A percentile compares a stretch with the other conserved stretches of the same genome.
phyloP scores from a whole-genome alignment of 2,329 filamentous ascomycete genomes.

The Hypoxylon sp. region DNA sequence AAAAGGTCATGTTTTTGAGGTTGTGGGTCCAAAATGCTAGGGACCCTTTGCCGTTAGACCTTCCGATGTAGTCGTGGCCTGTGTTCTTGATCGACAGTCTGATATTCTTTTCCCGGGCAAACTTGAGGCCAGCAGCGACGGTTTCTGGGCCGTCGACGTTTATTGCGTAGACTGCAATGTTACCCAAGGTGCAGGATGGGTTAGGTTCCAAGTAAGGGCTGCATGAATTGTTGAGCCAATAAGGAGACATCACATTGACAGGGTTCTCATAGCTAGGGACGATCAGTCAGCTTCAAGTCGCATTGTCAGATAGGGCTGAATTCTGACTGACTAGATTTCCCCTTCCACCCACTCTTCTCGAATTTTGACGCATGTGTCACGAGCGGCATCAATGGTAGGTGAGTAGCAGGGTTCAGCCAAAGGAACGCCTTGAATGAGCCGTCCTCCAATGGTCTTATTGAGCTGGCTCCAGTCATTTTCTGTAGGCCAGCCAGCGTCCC shows the following conservation, averaged over 20 bases:
- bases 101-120: slow-evolving; percentile 37
- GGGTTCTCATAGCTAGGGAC: slow-evolving; percentile 20
- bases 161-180: slow-evolving; percentile 31
- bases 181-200: slow-evolving; percentile 27
- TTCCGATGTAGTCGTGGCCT: slow-evolving; percentile 52
- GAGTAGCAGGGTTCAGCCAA: slow-evolving; percentile 3
- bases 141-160: slow-evolving; percentile 16
- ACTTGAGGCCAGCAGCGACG: slow-evolving; percentile 28
- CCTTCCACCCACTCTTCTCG: slow-evolving; percentile 39
- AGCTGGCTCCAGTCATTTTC: slow-evolving; percentile 5
- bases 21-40: slow-evolving; percentile 53
- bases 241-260: slow-evolving; percentile 39
- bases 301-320: slow-evolving; percentile 51
- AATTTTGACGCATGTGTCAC: slow-evolving; percentile 46
- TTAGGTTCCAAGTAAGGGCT: slow-evolving; percentile 26
- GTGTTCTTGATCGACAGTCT: slow-evolving; percentile 43
- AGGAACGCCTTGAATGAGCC: slow-evolving; percentile 3
- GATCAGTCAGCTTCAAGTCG: not conserved
- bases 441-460: slow-evolving; percentile 1
- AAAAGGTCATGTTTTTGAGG: slow-evolving; percentile 47
- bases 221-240: slow-evolving; percentile 42
- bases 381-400: not conserved
- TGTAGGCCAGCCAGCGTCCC: slow-evolving; percentile 29
- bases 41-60: slow-evolving; percentile 49
- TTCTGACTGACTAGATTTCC: slow-evolving; percentile 37